Evolutionary conservation across 129 eudicot species (phyloP).

Genomic region (Tagetes erecta): DNA sequence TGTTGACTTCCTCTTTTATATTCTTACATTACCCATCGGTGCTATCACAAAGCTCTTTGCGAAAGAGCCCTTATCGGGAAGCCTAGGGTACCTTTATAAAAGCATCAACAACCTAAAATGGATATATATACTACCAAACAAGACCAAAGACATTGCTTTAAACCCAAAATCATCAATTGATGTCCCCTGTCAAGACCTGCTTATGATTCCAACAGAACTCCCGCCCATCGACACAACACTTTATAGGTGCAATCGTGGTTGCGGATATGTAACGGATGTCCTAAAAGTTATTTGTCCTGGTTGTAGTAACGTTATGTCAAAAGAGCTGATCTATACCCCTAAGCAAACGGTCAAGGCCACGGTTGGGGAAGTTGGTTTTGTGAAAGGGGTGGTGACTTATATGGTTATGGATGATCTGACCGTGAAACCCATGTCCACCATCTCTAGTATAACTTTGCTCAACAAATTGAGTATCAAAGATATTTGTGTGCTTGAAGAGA

Average conservation of each 20-base stretch:
- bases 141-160: slow-evolving; percentile 35
- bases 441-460: slow-evolving; percentile 36
- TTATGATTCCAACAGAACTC: slow-evolving; percentile 19
- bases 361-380: slow-evolving; percentile 35
- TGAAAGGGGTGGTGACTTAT: slow-evolving; percentile 46
- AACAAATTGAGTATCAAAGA: slow-evolving; percentile 37
- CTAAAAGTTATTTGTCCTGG: slow-evolving; percentile 23
- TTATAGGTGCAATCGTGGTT: slow-evolving; percentile 18
- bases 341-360: slow-evolving; percentile 10
- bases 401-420: slow-evolving; percentile 45
- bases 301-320: background rate
- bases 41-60: slow-evolving; percentile 36
- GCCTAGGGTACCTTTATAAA: slow-evolving; percentile 34
- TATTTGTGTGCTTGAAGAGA: slow-evolving; percentile 38
- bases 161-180: slow-evolving; percentile 26
- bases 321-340: slow-evolving; percentile 6
- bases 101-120: slow-evolving; percentile 40
- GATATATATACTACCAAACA: slow-evolving; percentile 28
- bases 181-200: slow-evolving; percentile 28
- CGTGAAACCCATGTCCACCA: slow-evolving; percentile 46
- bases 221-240: slow-evolving; percentile 19
- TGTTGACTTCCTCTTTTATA: slow-evolving; percentile 42
- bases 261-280: slow-evolving; percentile 25
- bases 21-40: slow-evolving; percentile 37
- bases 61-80: slow-evolving; percentile 29